Evolutionary conservation across 1,284 basidiomycete genomes (phyloP).

Genomic region (Inonotus hispidus): DNA sequence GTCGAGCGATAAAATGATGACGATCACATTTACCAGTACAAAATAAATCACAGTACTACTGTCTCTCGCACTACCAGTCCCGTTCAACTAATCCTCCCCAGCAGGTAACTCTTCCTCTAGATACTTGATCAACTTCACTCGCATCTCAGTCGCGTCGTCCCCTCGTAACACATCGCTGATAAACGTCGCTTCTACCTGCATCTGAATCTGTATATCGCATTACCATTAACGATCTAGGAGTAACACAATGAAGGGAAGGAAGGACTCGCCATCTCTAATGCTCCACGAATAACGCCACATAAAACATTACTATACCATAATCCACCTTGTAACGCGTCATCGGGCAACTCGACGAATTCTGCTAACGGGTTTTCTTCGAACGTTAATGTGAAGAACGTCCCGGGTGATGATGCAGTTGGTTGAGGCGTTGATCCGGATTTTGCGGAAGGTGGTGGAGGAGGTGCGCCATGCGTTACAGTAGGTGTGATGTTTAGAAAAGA

Average conservation of each 20-base stretch:
- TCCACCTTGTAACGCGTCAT: slow-evolving; percentile 87
- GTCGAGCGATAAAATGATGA: no score
- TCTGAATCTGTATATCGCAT: slow-evolving; percentile 68
- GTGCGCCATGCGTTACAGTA: slow-evolving; percentile 63
- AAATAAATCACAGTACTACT: no score
- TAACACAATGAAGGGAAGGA: background rate
- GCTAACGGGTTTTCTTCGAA: slow-evolving; percentile 96
- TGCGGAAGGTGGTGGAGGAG: slow-evolving; percentile 41
- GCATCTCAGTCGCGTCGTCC: slow-evolving; percentile 92
- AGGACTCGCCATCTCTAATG: slow-evolving; percentile 88
- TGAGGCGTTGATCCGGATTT: slow-evolving; percentile 39
- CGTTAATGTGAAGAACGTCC: slow-evolving; percentile 72
- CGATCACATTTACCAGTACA: no score
- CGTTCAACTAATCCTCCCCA: slow-evolving; percentile 72
- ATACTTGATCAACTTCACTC: slow-evolving; percentile 86
- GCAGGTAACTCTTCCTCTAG: slow-evolving; percentile 91
- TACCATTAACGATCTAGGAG: slow-evolving; percentile 9
- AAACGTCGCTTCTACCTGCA: slow-evolving; percentile 92
- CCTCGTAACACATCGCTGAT: slow-evolving; percentile 88
- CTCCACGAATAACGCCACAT: slow-evolving; percentile 89
- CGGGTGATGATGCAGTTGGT: slow-evolving; percentile 31
- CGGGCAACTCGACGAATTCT: slow-evolving; percentile 96
- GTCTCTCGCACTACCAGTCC: no score
- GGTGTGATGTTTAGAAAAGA: slow-evolving; percentile 95
- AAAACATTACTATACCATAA: slow-evolving; percentile 97